phyloP scores from a whole-genome alignment of 2,329 filamentous ascomycete species.

The Pseudogymnoascus sp. region DNA sequence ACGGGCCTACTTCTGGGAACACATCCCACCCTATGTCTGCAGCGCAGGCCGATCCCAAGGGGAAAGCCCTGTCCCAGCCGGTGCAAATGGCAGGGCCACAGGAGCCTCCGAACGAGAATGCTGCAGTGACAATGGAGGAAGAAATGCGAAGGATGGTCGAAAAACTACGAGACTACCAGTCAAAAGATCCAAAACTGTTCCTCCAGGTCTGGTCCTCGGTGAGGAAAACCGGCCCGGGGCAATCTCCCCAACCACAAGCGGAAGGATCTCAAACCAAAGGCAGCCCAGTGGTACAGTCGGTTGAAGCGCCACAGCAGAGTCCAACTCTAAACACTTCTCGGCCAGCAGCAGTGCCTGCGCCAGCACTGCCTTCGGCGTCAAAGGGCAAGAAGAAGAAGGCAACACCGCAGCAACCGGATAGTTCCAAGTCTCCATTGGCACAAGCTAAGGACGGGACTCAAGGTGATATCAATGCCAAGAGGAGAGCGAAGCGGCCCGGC shows the following conservation, averaged over 20 bases:
- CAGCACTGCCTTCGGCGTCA: background rate
- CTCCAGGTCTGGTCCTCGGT: slow-evolving; percentile 44
- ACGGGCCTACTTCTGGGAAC: background rate
- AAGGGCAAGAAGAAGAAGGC: background rate
- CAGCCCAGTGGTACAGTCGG: background rate
- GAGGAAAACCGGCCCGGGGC: slow-evolving; percentile 32
- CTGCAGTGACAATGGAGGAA: slow-evolving; percentile 10
- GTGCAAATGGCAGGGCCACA: background rate
- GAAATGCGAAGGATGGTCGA: slow-evolving; percentile 19
- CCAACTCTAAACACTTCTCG: background rate
- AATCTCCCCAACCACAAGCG: slow-evolving; percentile 8
- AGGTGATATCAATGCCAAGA: background rate
- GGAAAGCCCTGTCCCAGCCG: background rate
- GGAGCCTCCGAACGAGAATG: background rate
- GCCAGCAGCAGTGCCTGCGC: background rate
- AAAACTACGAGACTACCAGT: slow-evolving; percentile 48
- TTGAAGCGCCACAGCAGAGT: background rate
- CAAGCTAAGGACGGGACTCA: background rate
- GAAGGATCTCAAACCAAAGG: background rate
- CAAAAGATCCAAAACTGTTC: slow-evolving; percentile 45
- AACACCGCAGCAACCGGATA: background rate
- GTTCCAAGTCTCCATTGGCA: background rate
- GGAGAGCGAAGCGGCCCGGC: background rate
- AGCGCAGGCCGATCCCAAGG: background rate
- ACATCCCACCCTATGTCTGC: background rate